Evolutionary conservation across 257 asterid genomes (phyloP).

Genomic region (Solanum dulcamara): DNA sequence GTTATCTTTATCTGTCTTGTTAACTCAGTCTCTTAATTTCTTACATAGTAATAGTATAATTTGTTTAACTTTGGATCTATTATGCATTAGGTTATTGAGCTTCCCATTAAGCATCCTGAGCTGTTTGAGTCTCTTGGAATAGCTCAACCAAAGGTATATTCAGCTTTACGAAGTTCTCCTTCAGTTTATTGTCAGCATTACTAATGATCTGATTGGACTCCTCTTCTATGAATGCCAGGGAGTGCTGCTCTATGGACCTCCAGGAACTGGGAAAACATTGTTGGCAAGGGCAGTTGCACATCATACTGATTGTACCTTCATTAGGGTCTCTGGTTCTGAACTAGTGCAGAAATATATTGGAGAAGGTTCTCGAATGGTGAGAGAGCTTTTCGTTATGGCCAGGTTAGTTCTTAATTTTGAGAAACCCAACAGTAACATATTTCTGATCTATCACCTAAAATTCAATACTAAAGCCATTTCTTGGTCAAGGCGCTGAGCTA

Average conservation of each 20-base stretch:
- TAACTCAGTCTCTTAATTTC: background rate
- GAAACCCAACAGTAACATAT: background rate
- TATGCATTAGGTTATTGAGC: slow-evolving; percentile 48
- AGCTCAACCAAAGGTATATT: slow-evolving; percentile 70
- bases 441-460: background rate
- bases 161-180: background rate
- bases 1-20: background rate
- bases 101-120: slow-evolving; percentile 70
- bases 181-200: background rate
- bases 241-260: slow-evolving; percentile 68
- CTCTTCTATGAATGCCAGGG: slow-evolving; percentile 24
- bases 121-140: slow-evolving; percentile 73
- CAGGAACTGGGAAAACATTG: slow-evolving; percentile 68
- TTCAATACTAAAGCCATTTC: background rate
- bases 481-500: background rate
- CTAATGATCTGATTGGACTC: background rate
- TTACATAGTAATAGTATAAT: background rate
- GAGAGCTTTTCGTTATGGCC: slow-evolving; percentile 97
- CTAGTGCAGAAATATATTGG: slow-evolving; percentile 73
- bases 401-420: slow-evolving; percentile 33
- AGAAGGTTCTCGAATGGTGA: slow-evolving; percentile 89
- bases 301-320: slow-evolving; percentile 67
- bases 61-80: background rate
- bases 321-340: slow-evolving; percentile 65
- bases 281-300: slow-evolving; percentile 74